Evolutionary conservation across 2,329 filamentous ascomycete species (phyloP), one percentile per base, ranked within the genome.

Genomic region (Nemania diffusa): DNA sequence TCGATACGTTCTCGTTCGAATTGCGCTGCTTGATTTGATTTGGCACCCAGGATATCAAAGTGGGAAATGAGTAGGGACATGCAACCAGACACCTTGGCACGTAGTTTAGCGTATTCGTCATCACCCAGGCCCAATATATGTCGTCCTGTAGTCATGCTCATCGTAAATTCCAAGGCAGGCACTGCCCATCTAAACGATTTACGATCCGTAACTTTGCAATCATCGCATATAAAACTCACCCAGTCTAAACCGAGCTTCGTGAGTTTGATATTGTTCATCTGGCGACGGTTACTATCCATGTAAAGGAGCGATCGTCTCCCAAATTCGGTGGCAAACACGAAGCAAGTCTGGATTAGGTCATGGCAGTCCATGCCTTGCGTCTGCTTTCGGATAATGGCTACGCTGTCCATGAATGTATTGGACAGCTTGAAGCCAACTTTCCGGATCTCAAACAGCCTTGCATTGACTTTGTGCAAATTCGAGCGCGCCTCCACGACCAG

Each of bases 151-250:
- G 96, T 99, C 91, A 98, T 98, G 72, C 92, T 90, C 94, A 97
- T 98, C 60, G 94, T 93, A 78, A 98, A 97, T 77, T 99, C 96
- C 13, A 99, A 86, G 9, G 96, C 96, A 58, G 94, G 88, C 34
- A 99, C 97, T 7, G 96, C 94, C 96, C 96, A 99, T 71, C 94
- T 91, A 82, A 99, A 99, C 0, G 96, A 97, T 81, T 95, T 97
- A 73, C 95, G 89, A 79, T 99, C 96, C 3, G 93, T 93, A 9
- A 96, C 92, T 73, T 97, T 88, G 79, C 96, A 99, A 79, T 99
- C 96, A 76, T 98, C 95, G 76, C 94, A 97, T 72, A 99, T 96
- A 79, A 99, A 99, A 76, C 92, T 94, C 17, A 99, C 92, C 96
- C 96, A 99, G 78, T 99, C 95, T 11, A 99, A 84, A 3, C 94